A percentile compares a stretch with the other conserved stretches of the same genome.
phyloP scores from a whole-genome alignment of 768 basidiomycete genomes.

The Serendipita sp. region DNA sequence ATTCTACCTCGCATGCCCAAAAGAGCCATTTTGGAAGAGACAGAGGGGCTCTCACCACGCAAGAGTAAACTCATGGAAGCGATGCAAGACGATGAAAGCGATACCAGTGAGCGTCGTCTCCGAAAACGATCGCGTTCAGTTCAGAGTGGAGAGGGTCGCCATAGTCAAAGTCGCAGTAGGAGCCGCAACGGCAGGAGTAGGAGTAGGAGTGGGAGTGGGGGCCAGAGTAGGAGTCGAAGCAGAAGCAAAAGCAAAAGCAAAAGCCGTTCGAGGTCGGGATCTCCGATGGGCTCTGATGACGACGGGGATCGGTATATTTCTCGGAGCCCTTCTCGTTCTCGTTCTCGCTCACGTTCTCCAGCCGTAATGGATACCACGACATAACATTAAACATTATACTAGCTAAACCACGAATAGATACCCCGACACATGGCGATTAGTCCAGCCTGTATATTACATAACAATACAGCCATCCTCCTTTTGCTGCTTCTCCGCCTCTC shows the following conservation, averaged over 20 bases:
- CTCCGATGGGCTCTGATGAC: conserved; percentile 14
- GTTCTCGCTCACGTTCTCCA: conserved; percentile 25
- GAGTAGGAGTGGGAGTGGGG: conserved; percentile 4
- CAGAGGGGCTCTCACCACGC: conserved; percentile 70
- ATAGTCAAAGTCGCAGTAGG: conserved; percentile 20
- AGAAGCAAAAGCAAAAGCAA: conserved; percentile 11
- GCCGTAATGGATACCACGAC: conserved; percentile 21
- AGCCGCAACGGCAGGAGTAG: conserved; percentile 9
- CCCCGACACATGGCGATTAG: too few relatives aligned
- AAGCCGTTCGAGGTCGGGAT: conserved; percentile 13
- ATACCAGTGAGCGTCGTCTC: conserved; percentile 19
- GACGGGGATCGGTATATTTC: conserved; percentile 45
- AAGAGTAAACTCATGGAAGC: conserved; percentile 78
- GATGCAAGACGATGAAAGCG: conserved; percentile 54
- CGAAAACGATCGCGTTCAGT: conserved; percentile 13
- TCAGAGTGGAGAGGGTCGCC: conserved; percentile 1
- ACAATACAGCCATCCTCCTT: conserved; percentile 2
- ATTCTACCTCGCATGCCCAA: conserved; percentile 83
- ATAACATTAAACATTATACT: not conserved
- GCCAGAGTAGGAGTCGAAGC: conserved; percentile 14
- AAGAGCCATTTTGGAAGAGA: conserved; percentile 79
- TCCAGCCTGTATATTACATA: not conserved
- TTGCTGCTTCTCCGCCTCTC: not conserved
- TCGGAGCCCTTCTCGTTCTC: conserved; percentile 39
- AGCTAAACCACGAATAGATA: not conserved